Conservation (phyloP, 2,329 filamentous ascomycete genomes). For the Botryotinia globosa region DNA sequence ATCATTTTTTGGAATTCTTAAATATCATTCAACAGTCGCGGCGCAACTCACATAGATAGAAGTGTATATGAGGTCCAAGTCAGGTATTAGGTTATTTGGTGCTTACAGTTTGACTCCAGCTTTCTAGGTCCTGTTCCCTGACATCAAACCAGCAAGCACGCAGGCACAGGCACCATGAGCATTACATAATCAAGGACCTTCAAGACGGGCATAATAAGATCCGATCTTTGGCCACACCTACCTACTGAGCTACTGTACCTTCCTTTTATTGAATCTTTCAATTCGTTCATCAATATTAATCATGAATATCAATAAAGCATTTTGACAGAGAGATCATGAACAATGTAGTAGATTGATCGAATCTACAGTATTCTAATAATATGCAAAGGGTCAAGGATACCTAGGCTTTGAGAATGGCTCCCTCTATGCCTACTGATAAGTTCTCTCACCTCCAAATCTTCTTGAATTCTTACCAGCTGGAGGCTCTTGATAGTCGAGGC, state of each 20-base stretch:
- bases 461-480: neutral
- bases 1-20: slow-evolving; percentile 9
- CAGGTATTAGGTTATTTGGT: slow-evolving; percentile 15
- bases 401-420: neutral
- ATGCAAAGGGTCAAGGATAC: neutral
- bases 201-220: slow-evolving; percentile 8
- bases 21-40: neutral
- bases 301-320: neutral
- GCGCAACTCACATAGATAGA: neutral
- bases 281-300: neutral
- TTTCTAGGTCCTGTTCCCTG: slow-evolving; percentile 8
- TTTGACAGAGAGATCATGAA: neutral
- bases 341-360: neutral
- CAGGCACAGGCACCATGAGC: neutral
- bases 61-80: slow-evolving; percentile 1
- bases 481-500: neutral
- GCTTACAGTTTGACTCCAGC: slow-evolving; percentile 8
- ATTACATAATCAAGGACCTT: slow-evolving; percentile 12
- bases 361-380: neutral
- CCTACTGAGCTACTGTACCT: too few relatives aligned
- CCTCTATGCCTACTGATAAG: neutral
- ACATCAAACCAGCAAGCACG: slow-evolving; percentile 8
- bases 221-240: neutral
- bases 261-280: neutral
- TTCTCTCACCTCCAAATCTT: neutral